Base-by-base conservation (phyloP, 2,329 filamentous ascomycete genomes). In the Aschersonia sp. region DNA sequence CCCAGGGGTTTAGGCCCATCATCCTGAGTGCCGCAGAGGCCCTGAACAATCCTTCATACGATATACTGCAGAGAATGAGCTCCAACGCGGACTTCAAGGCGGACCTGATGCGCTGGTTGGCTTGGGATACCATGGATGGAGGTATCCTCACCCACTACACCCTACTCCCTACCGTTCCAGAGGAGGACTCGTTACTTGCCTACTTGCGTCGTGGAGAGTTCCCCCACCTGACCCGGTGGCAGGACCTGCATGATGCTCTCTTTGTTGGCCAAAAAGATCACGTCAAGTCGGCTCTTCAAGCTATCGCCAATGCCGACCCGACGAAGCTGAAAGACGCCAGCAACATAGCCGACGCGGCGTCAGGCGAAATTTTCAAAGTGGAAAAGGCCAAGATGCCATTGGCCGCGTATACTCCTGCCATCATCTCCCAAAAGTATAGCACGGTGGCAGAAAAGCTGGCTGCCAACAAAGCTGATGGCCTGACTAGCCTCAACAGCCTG, bases 111-210 rank as follows among this genome's bases (percentile, higher is more conserved):
- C 74, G 84, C 53, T 95, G 88, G 88, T 67, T 95, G 51, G 90
- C 90, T 0, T 98, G 90, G 89, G 87, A 87, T 47, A 81, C 83
- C 50, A 92, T 95, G 86, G 83, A 83, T 10, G 83, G 81, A 14
- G 92, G 92, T 1, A 67, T 97, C 37, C 71, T 97, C 44, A 74
- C 83, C 12, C 81, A 90, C 60, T 83, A 83, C 65, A 74, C 84
- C n/a, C 74, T 87, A 30, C 73, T 95, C 46, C 92, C 92, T 4
- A 95, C 95, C 84, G 85, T 77, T 0, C 62, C 77, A 14, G 77
- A 80, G 54, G 78, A 89, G 50, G 86, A 95, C 58, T 63, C 76
- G 2, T 70, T 90, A 49, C 67, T 97, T 41, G 65, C 72, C 0
- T 86, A 81, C 55, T 69, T 97, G 49, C 80, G 89, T 46, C 75